Conservation (phyloP, 805 yeast species). For the Starmerella apicola region DNA sequence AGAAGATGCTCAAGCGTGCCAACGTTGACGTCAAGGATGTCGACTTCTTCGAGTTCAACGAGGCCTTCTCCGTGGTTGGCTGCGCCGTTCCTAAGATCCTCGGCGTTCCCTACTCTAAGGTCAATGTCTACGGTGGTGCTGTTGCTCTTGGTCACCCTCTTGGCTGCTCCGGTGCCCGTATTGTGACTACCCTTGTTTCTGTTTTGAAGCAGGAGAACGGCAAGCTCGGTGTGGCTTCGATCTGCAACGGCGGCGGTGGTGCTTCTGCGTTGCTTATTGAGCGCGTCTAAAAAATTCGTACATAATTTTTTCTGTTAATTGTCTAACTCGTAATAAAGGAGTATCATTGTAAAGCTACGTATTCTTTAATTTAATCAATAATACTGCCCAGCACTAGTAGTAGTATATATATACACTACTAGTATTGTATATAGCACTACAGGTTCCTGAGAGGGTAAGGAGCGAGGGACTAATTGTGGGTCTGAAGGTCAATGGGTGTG, state of each 20-base stretch:
- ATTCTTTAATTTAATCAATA: too few relatives aligned
- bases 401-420: too few relatives aligned
- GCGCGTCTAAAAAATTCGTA: too few relatives aligned
- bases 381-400: too few relatives aligned
- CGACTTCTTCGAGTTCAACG: slow-evolving; percentile 91
- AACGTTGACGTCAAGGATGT: slow-evolving; percentile 50
- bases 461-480: neutral
- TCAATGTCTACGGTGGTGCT: slow-evolving; percentile 93
- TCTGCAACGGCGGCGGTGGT: slow-evolving; percentile 99
- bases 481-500: neutral
- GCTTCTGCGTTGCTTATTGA: slow-evolving; percentile 88
- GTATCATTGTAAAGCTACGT: too few relatives aligned
- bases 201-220: slow-evolving; percentile 77
- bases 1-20: slow-evolving; percentile 90
- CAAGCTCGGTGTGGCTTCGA: slow-evolving; percentile 85
- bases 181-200: slow-evolving; percentile 72
- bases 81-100: slow-evolving; percentile 72
- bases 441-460: too few relatives aligned
- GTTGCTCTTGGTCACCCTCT: slow-evolving; percentile 94
- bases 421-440: too few relatives aligned
- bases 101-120: slow-evolving; percentile 45
- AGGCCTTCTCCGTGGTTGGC: slow-evolving; percentile 96
- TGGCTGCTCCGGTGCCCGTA: slow-evolving; percentile 93
- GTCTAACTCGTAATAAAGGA: too few relatives aligned
- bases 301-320: too few relatives aligned